Base-by-base conservation (phyloP, 768 basidiomycete species). In the Xerocomellus intermedius region DNA sequence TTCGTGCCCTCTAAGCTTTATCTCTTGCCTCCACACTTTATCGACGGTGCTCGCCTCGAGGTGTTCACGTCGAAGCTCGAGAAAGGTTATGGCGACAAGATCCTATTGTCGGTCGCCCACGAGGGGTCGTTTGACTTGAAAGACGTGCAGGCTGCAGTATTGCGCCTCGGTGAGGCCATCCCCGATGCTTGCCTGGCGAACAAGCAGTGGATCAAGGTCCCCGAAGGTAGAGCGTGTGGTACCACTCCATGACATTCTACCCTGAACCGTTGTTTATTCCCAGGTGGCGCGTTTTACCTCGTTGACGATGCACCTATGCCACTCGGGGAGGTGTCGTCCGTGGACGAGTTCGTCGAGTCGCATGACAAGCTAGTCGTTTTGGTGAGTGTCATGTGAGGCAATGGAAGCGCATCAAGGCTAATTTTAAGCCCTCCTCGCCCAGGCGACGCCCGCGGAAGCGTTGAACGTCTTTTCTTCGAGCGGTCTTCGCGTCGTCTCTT, bases 401-500 rank as follows among this genome's bases (percentile, higher is more conserved):
- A 43, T 5, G 28, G 5, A 24, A 17, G n/a, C 33, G 13, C 2
- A 16, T 17, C 5, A 13, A 35, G 28, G 21, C 37, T 47, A 8
- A 54, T 4, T 3, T 17, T 37, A 9, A 39, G 35, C 14, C 32
- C 4, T 32, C 17, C n/a, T 38, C 44, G 13, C 30, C 4, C 12
- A 85, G 81, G 77, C 75, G 56, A 74, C 78, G 0, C 62, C 63
- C 8, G 59, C 63, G 5, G 75, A 81, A 51, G 78, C 78, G 0
- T 59, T 75, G 5, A 68, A 75, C 19, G 66, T 82, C 17, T 83
- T 85, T 64, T 67, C 76, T 26, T 61, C 66, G 6, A 66, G 76
- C 5, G 73, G 79, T 19, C 72, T 87, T 4, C 75, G 83, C 8
- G 66, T 77, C 21, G 59, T 84, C 53, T 72, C 82, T 54, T 57